Evolutionary conservation across 495 filamentous ascomycete genomes (phyloP), one percentile per base, ranked within the genome.

Genomic region (Talaromyces ruber): DNA sequence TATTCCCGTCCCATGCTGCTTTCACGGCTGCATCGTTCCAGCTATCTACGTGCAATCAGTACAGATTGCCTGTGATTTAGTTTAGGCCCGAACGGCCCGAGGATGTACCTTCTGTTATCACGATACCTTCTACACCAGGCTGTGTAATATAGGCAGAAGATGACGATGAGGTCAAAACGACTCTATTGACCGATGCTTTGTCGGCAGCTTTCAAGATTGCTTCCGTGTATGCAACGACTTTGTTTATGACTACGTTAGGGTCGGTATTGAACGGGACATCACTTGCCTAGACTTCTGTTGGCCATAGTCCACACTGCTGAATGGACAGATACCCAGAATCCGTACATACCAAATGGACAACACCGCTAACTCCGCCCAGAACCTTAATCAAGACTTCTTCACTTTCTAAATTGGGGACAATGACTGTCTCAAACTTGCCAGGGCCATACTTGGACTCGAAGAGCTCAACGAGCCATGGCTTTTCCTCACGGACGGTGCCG

Each of bases 161-260:
- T n/a, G 74, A 77, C 4, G 80, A 84, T n/a, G 77, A 82, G 3
- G 81, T 84, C 62, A 71, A 71, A 14, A 85, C 84, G 56, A 86
- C 70, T 12, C 75, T 67, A 62, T 78, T 78, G 14, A 86, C 72
- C 7, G 65, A 67, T 0, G 73, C 67, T 47, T 77, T 66, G 22
- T 71, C 67, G 8, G 83, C 82, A 8, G 77, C 66, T n/a, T 68
- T 66, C 6, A 83, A 68, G 14, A 74, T 61, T 58, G 72, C 73
- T 2, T 70, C 62, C 9, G 72, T 65, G 16, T 71, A 76, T 6
- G 64, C 63, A 18, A 82, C 61, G 28, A 69, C 68, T 2, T 34
- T 57, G 0, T 77, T 70, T 39, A 84, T 77, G 8, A 81, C 79
- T 14, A 72, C 63, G 28, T 76, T 67, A 4, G 79, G 75, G 62